Evolutionary conservation across 1,284 basidiomycete genomes (phyloP).

Genomic region (Exobasidium rhododendri): DNA sequence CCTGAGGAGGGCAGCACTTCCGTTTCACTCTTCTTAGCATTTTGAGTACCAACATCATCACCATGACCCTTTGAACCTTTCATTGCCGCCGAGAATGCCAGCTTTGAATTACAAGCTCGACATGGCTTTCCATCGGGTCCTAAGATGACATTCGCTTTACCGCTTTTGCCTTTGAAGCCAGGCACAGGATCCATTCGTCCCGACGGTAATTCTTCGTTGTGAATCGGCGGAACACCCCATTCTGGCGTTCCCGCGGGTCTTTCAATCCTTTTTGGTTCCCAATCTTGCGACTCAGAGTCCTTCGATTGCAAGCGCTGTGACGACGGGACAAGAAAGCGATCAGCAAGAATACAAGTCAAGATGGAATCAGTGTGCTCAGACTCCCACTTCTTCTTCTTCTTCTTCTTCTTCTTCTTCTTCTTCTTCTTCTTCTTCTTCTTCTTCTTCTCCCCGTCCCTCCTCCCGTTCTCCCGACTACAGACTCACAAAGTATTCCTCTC

Average conservation of each 20-base stretch:
- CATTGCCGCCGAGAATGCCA: conserved; percentile 47
- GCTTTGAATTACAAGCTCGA: conserved; percentile 48
- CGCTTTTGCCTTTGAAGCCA: conserved; percentile 7
- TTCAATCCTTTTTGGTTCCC: conserved; percentile 81
- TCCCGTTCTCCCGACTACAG: background rate
- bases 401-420: background rate
- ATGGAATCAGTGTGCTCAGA: background rate
- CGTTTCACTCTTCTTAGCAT: background rate
- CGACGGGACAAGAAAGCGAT: background rate
- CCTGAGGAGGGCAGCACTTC: background rate
- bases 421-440: background rate
- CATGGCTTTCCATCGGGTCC: conserved; percentile 54
- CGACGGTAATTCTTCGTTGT: conserved; percentile 1
- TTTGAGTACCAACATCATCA: background rate
- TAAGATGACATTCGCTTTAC: conserved; percentile 28
- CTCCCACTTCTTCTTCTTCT: background rate
- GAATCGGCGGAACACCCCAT: conserved; percentile 68
- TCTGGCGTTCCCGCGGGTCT: conserved; percentile 79
- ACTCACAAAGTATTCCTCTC: conserved; percentile 80
- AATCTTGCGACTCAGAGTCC: conserved; percentile 71
- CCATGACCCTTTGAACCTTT: conserved; percentile 22
- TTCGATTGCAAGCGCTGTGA: conserved; percentile 57
- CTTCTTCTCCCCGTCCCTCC: background rate
- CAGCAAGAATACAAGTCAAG: background rate
- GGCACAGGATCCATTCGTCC: background rate